Evolutionary conservation across 1,284 basidiomycete species (phyloP).

Genomic region (Ceratobasidium theobromae): DNA sequence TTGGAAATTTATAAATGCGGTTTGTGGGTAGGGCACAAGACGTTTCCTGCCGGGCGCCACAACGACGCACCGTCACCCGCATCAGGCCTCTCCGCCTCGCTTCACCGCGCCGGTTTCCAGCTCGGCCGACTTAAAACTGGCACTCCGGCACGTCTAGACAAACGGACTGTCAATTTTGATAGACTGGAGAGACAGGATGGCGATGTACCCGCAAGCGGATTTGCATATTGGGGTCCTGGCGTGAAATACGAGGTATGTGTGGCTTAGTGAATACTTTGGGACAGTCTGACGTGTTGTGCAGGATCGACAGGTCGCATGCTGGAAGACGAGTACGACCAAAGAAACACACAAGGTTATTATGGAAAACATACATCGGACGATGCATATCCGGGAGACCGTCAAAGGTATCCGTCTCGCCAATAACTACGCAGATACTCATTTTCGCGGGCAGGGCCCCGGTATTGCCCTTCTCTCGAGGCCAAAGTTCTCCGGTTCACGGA

Average conservation of each 20-base stretch:
- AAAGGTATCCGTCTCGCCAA: conserved; percentile 57
- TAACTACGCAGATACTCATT: background rate
- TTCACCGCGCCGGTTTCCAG: conserved; percentile 73
- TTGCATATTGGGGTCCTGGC: conserved; percentile 48
- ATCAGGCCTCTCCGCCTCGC: conserved; percentile 69
- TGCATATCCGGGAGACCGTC: conserved; percentile 85
- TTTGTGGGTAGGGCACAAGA: conserved; percentile 59
- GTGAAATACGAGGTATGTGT: conserved; percentile 20
- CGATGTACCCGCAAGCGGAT: conserved; percentile 61
- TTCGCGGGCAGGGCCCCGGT: conserved; percentile 68
- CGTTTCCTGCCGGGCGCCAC: conserved; percentile 81
- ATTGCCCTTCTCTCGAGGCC: conserved; percentile 87
- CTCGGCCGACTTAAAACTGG: conserved; percentile 86
- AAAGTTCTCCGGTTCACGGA: conserved; percentile 80
- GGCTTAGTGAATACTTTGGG: too few relatives aligned
- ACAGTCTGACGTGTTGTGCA: too few relatives aligned
- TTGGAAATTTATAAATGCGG: background rate
- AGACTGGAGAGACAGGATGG: conserved; percentile 61
- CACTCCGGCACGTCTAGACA: conserved; percentile 79
- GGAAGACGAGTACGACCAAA: conserved; percentile 70
- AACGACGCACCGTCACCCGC: conserved; percentile 65
- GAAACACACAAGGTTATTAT: conserved; percentile 72
- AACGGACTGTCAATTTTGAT: conserved; percentile 67
- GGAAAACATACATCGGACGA: conserved; percentile 71
- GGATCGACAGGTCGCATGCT: conserved; percentile 73